These are phyloP conservation scores for Trichophyton simii DNA, from an alignment of 2,329 filamentous ascomycete genomes.

Conservation along the genomic window DNA sequence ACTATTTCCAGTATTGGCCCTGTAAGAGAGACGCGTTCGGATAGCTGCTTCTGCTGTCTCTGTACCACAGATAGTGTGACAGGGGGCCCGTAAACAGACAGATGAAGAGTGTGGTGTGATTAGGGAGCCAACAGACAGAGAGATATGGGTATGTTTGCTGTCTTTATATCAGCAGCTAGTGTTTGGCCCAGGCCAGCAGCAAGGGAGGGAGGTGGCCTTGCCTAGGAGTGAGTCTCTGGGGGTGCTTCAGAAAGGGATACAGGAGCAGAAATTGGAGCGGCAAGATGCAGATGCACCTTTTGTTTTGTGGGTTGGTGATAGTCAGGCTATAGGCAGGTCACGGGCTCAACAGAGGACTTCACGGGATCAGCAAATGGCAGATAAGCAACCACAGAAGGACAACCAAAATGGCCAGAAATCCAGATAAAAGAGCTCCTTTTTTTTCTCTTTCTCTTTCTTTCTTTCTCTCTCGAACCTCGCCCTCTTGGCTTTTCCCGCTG, in stretches of 20 bases:
- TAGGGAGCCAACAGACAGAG: not conserved
- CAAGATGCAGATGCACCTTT: not conserved
- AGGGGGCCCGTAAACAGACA: not conserved
- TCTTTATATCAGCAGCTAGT: not conserved
- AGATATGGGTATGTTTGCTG: not conserved
- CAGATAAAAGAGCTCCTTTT: too few species aligned
- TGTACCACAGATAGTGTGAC: not conserved
- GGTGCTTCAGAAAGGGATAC: not conserved
- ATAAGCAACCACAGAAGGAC: too few species aligned
- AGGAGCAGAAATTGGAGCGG: not conserved
- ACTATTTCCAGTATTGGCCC: not conserved
- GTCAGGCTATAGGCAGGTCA: not conserved
- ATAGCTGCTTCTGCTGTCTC: not conserved
- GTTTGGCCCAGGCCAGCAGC: not conserved
- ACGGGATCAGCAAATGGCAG: not conserved
- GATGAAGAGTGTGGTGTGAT: not conserved
- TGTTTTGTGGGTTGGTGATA: not conserved
- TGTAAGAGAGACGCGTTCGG: constrained; percentile 1
- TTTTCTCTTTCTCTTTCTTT: too few species aligned
- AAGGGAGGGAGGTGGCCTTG: not conserved
- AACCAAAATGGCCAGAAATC: too few species aligned
- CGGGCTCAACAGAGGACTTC: not conserved
- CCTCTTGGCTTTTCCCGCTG: not conserved
- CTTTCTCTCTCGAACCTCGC: not conserved
- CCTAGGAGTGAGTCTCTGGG: not conserved